These are phyloP conservation scores for Ophiostoma australiae DNA, from an alignment of 2,329 filamentous ascomycete species.

Conservation along the genomic window DNA sequence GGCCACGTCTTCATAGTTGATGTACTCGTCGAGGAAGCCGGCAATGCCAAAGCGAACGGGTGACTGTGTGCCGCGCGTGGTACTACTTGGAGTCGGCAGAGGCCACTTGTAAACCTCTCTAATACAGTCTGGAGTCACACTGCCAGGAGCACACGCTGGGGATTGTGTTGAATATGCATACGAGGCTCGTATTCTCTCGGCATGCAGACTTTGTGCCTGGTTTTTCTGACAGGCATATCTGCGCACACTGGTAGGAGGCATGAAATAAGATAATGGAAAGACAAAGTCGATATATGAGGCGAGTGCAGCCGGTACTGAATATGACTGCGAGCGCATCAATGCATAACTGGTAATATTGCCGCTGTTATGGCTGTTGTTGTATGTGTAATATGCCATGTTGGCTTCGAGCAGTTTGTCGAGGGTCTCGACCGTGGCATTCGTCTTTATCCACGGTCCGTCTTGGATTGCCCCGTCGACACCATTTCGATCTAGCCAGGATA, in stretches of 20 bases:
- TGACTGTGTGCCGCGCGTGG: slow-evolving; percentile 29
- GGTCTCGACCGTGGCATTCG: slow-evolving; percentile 39
- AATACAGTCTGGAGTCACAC: slow-evolving; percentile 40
- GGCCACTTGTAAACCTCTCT: slow-evolving; percentile 44
- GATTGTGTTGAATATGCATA: background rate
- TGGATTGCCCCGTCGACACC: slow-evolving; percentile 35
- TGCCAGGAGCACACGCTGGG: slow-evolving; percentile 32
- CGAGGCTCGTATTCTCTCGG: background rate
- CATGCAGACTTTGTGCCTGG: background rate
- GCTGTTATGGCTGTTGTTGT: slow-evolving; percentile 29
- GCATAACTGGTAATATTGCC: slow-evolving; percentile 24
- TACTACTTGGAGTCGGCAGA: background rate
- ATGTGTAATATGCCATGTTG: slow-evolving; percentile 41
- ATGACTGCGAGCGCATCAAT: slow-evolving; percentile 43
- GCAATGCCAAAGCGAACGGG: slow-evolving; percentile 43
- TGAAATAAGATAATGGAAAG: slow-evolving; percentile 47
- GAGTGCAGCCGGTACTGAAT: slow-evolving; percentile 42
- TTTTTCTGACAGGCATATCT: background rate
- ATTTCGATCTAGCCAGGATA: slow-evolving; percentile 40
- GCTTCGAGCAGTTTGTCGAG: slow-evolving; percentile 41
- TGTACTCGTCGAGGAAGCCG: slow-evolving; percentile 47
- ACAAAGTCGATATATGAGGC: slow-evolving; percentile 42
- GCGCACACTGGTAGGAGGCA: slow-evolving; percentile 35
- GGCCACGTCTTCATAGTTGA: slow-evolving; percentile 41
- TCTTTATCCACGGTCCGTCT: slow-evolving; percentile 41